Conservation (phyloP, 352 stramenopile genomes). For the Thalassiosira livingstoniorum region DNA sequence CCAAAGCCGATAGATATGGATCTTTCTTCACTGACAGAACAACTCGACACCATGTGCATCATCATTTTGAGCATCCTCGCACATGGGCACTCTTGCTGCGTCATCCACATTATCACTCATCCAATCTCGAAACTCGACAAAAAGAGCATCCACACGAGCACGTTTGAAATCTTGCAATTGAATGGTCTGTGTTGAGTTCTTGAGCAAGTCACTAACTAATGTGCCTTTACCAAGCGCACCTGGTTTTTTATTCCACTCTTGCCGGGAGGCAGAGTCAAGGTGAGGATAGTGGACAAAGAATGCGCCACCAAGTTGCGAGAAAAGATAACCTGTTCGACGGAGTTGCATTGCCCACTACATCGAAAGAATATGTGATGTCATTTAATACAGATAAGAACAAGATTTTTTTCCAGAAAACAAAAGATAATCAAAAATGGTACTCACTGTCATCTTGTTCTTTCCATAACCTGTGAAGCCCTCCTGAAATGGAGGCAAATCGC, state of each 20-base stretch:
- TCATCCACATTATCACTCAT: slow-evolving; percentile 60
- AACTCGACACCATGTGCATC: too few species aligned
- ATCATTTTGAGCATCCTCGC: slow-evolving; percentile 70
- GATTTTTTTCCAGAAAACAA: neutral
- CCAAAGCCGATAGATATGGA: too few species aligned
- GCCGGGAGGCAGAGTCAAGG: slow-evolving; percentile 63
- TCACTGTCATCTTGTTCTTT: slow-evolving; percentile 86
- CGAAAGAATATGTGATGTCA: slow-evolving; percentile 5
- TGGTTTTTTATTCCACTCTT: slow-evolving; percentile 69
- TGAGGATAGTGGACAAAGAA: slow-evolving; percentile 87
- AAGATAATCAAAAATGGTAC: neutral
- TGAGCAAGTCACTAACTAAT: slow-evolving; percentile 5
- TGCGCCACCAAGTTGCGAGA: slow-evolving; percentile 78
- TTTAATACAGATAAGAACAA: slow-evolving; percentile 1
- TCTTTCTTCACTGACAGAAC: too few species aligned
- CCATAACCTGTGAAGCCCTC: slow-evolving; percentile 85
- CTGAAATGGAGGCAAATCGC: slow-evolving; percentile 83
- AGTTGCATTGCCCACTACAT: slow-evolving; percentile 81
- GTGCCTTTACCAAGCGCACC: slow-evolving; percentile 13
- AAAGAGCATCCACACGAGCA: slow-evolving; percentile 72
- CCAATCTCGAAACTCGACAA: slow-evolving; percentile 81
- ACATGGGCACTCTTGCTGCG: slow-evolving; percentile 55
- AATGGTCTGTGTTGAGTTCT: slow-evolving; percentile 35
- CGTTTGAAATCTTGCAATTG: slow-evolving; percentile 67
- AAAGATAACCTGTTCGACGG: slow-evolving; percentile 72